Base-by-base conservation (phyloP, 2,329 filamentous ascomycete species). In the Verticillium dahliae region DNA sequence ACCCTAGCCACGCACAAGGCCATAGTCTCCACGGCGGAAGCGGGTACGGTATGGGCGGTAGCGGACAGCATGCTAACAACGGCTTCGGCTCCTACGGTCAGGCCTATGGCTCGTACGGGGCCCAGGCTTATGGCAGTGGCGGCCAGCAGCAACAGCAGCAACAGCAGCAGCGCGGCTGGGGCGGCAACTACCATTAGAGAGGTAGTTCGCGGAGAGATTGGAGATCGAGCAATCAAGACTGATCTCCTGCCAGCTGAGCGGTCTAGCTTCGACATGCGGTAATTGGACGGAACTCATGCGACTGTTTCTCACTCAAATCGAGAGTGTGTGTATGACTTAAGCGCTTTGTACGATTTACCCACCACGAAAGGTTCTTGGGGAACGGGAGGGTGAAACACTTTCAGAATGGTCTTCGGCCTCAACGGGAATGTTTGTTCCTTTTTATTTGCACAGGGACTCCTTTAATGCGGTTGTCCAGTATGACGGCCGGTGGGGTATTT, bases 1-100 rank as follows among this genome's bases (percentile, higher is more conserved):
- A 86, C 68, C 82, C 81, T 10, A 81, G 76, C 69, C 83, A 86
- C 67, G 70, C 84, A 57, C 80, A 81, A 67, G 78, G 78, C 60
- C 81, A 83, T 63, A 77, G 77, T 57, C 75, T 84, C 27, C 84
- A 86, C 70, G 81, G 81, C 63, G 81, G 77, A 67, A 80, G 76
- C 66, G 81, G 77, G 38, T 86, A 86, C 69, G 82, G 81, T 60
- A 81, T 84, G 73, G 79, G 81, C 58, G 80, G 77, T 34, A 80
- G 80, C 67, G 81, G 76, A 65, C 82, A 85, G 71, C 80, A 81
- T 65, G 76, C 72, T 55, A 84, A 77, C 73, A 80, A 73, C 68
- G 81, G 80, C 14, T 86, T 86, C 65, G 80, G 79, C 56, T 79
- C 78, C 31, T 85, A 85, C 65, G 78, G 77, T 63, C 70, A 69